Evolutionary conservation across 2,329 filamentous ascomycete species (phyloP).

Genomic region (Hymenoscyphus infarciens): DNA sequence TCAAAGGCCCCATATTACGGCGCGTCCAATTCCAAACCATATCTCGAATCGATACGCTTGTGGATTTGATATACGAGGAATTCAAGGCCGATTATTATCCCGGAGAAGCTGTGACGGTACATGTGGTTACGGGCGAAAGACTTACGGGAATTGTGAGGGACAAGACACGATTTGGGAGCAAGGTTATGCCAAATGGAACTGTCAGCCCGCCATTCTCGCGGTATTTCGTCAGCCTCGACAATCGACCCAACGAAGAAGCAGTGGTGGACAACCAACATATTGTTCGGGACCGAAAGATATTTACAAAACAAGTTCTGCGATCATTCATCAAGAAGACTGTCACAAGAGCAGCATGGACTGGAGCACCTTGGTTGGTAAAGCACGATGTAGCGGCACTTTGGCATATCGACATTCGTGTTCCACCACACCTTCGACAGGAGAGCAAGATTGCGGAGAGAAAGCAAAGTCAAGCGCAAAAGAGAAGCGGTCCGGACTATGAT

Average conservation of each 20-base stretch:
- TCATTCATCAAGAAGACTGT: slow-evolving; percentile 95
- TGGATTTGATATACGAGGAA: slow-evolving; percentile 66
- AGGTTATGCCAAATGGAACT: slow-evolving; percentile 62
- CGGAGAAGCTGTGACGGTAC: slow-evolving; percentile 76
- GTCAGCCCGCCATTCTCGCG: slow-evolving; percentile 68
- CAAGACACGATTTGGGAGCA: slow-evolving; percentile 72
- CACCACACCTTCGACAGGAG: slow-evolving; percentile 76
- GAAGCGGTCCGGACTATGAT: slow-evolving; percentile 32
- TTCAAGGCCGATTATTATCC: slow-evolving; percentile 91
- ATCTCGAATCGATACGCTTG: slow-evolving; percentile 80
- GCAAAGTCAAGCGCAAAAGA: slow-evolving; percentile 64
- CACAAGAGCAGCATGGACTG: slow-evolving; percentile 86
- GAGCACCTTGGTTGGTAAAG: slow-evolving; percentile 96
- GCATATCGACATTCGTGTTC: slow-evolving; percentile 83
- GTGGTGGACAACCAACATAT: slow-evolving; percentile 80
- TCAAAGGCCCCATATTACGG: slow-evolving; percentile 86
- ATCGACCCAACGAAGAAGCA: slow-evolving; percentile 66
- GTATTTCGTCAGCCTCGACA: slow-evolving; percentile 75
- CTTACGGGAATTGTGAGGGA: slow-evolving; percentile 75
- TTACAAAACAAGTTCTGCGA: slow-evolving; percentile 89
- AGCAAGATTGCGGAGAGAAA: slow-evolving; percentile 75
- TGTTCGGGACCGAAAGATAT: slow-evolving; percentile 81
- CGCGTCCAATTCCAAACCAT: slow-evolving; percentile 88
- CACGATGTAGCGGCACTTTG: slow-evolving; percentile 78
- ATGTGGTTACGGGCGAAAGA: slow-evolving; percentile 64